These are phyloP conservation scores for Saccharomyces jurei DNA, from an alignment of 805 yeast species.

Conservation along the genomic window DNA sequence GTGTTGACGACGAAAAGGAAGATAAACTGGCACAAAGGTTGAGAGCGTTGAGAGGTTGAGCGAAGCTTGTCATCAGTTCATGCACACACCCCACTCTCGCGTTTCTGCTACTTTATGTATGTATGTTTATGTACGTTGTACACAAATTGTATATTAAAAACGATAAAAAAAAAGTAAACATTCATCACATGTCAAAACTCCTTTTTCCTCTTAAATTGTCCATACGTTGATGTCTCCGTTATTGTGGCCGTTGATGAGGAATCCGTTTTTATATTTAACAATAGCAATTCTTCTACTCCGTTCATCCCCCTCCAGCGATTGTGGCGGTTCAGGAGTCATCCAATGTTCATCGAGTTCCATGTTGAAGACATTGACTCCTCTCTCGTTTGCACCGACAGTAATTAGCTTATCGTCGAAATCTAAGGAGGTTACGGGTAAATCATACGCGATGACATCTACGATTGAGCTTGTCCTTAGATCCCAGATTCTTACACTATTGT, in stretches of 20 bases:
- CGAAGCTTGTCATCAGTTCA: background rate
- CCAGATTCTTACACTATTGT: slow-evolving; percentile 60
- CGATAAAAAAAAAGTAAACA: background rate
- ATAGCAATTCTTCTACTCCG: slow-evolving; percentile 25
- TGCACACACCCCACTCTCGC: background rate
- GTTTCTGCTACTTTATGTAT: background rate
- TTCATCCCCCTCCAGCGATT: slow-evolving; percentile 1
- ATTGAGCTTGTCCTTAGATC: slow-evolving; percentile 61
- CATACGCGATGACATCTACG: slow-evolving; percentile 52
- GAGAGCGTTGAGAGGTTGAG: slow-evolving; percentile 63
- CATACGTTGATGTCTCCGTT: slow-evolving; percentile 57
- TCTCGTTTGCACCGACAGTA: slow-evolving; percentile 45
- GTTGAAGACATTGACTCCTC: slow-evolving; percentile 45
- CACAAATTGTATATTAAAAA: slow-evolving; percentile 2
- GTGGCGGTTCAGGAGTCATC: slow-evolving; percentile 31
- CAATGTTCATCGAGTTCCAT: slow-evolving; percentile 46
- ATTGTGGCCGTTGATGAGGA: slow-evolving; percentile 53
- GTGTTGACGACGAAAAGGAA: slow-evolving; percentile 63
- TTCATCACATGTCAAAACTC: too few species aligned
- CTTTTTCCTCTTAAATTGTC: slow-evolving; percentile 36
- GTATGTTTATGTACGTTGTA: slow-evolving; percentile 2
- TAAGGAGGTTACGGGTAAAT: slow-evolving; percentile 44
- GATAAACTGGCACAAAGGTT: slow-evolving; percentile 81
- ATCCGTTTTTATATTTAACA: slow-evolving; percentile 55
- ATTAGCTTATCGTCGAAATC: slow-evolving; percentile 53